Conservation (phyloP, 2,329 filamentous ascomycete species). For the Hypoxylon sp. region DNA sequence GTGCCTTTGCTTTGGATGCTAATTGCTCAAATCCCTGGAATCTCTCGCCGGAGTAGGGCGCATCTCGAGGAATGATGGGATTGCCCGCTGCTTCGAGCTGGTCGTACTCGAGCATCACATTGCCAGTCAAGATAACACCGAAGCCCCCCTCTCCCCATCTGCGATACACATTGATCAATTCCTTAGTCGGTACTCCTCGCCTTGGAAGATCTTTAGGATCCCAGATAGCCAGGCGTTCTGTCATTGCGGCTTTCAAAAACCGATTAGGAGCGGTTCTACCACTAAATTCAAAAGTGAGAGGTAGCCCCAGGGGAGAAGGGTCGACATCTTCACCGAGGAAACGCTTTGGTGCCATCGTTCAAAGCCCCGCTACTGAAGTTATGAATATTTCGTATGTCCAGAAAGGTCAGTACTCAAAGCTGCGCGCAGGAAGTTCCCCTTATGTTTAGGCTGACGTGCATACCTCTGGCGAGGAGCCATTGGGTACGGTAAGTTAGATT, state of each 20-base stretch:
- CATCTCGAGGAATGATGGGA: constrained; percentile 67
- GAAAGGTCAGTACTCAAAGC: too few species aligned
- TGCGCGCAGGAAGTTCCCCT: too few species aligned
- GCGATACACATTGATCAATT: constrained; percentile 68
- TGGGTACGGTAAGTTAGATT: too few species aligned
- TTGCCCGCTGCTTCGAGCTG: constrained; percentile 69
- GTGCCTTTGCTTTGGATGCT: constrained; percentile 64
- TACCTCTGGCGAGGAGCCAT: too few species aligned
- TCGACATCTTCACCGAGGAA: constrained; percentile 37
- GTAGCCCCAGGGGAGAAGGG: constrained; percentile 53
- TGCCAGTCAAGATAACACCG: constrained; percentile 71
- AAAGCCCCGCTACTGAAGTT: too few species aligned
- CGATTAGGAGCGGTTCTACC: constrained; percentile 68
- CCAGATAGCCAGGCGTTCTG: constrained; percentile 72
- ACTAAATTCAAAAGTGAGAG: constrained; percentile 61
- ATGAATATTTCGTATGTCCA: too few species aligned
- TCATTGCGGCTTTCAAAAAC: constrained; percentile 73
- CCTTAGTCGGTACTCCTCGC: constrained; percentile 54
- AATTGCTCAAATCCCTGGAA: constrained; percentile 70
- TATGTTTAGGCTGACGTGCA: too few species aligned
- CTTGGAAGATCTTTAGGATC: constrained; percentile 63
- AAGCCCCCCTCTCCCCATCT: constrained; percentile 64
- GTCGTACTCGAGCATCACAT: constrained; percentile 72
- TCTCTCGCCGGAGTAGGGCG: constrained; percentile 64
- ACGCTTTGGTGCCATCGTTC: constrained; percentile 20